These are phyloP conservation scores for Hymenoscyphus repandus DNA, from an alignment of 2,329 filamentous ascomycete genomes.

Conservation along the genomic window DNA sequence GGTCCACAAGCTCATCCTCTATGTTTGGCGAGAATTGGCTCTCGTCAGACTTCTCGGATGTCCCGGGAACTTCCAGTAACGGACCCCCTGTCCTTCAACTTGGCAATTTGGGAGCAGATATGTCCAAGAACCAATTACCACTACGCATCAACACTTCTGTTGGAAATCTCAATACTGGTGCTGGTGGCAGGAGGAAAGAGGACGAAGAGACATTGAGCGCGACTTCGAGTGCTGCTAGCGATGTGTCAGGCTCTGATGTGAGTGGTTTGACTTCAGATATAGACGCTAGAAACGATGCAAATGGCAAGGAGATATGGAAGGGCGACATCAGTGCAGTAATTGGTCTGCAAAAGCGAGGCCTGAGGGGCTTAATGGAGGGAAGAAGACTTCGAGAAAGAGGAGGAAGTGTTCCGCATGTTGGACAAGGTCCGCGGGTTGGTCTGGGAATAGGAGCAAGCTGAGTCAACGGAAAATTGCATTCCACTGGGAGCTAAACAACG, in stretches of 20 bases:
- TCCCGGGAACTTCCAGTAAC: conserved; percentile 12
- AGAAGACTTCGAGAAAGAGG: conserved; percentile 74
- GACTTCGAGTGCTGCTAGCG: conserved; percentile 25
- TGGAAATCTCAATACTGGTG: conserved; percentile 28
- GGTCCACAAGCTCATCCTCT: conserved; percentile 58
- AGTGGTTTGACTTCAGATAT: conserved; percentile 30
- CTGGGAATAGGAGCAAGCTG: conserved; percentile 43
- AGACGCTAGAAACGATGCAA: conserved; percentile 34
- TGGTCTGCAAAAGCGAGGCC: conserved; percentile 86
- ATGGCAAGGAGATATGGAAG: conserved; percentile 66
- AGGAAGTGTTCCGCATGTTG: conserved; percentile 33
- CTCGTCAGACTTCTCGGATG: conserved; percentile 41
- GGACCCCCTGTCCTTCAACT: conserved; percentile 16
- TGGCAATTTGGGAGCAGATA: conserved; percentile 16
- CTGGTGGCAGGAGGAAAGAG: conserved; percentile 30
- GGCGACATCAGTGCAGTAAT: conserved; percentile 84
- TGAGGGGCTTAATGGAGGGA: conserved; percentile 92
- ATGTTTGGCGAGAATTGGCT: conserved; percentile 47
- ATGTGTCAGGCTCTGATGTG: conserved; percentile 25
- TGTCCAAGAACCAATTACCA: conserved; percentile 26
- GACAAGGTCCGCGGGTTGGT: conserved; percentile 39
- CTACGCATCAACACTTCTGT: conserved; percentile 48
- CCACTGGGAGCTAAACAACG: neutral
- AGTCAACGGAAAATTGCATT: neutral
- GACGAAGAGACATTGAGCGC: conserved; percentile 32